Base-by-base conservation (phyloP, 1,139 yeast species). In the Taphrina communis region DNA sequence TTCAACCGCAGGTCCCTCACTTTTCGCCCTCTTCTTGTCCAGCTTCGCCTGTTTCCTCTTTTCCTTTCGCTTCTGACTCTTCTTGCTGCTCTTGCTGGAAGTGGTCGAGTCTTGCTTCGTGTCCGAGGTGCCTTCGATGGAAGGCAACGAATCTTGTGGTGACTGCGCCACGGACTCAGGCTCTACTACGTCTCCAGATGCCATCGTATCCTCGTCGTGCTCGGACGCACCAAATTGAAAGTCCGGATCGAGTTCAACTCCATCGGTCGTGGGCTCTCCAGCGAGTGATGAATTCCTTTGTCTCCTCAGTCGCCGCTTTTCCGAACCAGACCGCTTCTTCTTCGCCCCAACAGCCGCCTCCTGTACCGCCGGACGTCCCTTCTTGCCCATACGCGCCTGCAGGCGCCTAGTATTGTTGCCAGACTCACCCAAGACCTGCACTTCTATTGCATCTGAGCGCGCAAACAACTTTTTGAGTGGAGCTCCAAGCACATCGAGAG, bases 1-100 rank as follows among this genome's bases (percentile, higher is more conserved):
- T 50, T 8, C 53, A 21, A 19, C 6, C 72, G 86, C 85, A 44
- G 80, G 80, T 0, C 84, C 77, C 17, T 86, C 76, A 62, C 52
- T 68, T 19, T 9, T 55, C 44, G 42, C 42, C 21, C 17, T 39
- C 44, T 36, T 39, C 59, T 55, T 55, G n/a, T 55, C 59, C 19
- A 17, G 31, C 44, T 55, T 55, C 21, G 42, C 59, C 12, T 55
- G 59, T 31, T 36, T 39, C 21, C 31, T 12, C 59, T 55, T 36
- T 44, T 55, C 59, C 59, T 55, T 55, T n/a, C 17, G 12, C 44
- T 36, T 55, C 44, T 11, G 46, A n/a, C 31, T 36, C 44, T 55
- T 35, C 59, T 35, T 39, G 11, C 31, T 19, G 42, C 44, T 35
- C 59, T 55, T 55, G 42, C 44, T 38, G 14, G 25, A 21, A 9